Percentiles rank a stretch among this genome's conserved stretches.
phyloP scores from a whole-genome alignment of 179 eudicot species.

The Spergularia azorica region DNA sequence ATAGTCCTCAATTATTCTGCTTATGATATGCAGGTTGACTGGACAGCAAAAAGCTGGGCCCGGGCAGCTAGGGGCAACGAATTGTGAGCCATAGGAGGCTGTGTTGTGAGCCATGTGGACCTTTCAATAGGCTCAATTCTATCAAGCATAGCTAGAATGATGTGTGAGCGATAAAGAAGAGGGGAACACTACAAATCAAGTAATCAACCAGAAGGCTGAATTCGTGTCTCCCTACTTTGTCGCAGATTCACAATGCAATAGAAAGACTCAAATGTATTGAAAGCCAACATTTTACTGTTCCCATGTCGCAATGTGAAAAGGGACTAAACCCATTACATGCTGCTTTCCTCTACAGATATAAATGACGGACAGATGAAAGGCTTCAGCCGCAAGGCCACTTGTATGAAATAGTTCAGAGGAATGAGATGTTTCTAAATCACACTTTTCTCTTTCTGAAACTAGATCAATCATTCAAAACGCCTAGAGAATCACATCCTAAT shows the following conservation, averaged over 20 bases:
- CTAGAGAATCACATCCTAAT: not conserved
- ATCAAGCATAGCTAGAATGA: not conserved
- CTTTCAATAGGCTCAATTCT: not conserved
- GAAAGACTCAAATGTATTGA: not conserved
- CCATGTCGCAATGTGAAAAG: not conserved
- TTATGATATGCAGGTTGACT: not conserved
- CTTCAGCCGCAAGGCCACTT: not conserved
- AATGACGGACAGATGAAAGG: not conserved
- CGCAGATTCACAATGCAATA: not conserved
- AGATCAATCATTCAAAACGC: slow-evolving; percentile 5
- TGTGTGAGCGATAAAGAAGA: not conserved
- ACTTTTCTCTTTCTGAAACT: not conserved
- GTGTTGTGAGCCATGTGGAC: not conserved
- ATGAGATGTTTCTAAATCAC: not conserved
- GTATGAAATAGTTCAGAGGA: not conserved
- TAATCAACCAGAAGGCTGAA: not conserved
- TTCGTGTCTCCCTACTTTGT: not conserved
- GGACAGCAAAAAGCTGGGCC: not conserved
- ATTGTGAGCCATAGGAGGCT: not conserved
- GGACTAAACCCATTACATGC: not conserved
- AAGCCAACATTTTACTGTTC: not conserved
- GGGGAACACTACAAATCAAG: not conserved
- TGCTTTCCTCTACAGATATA: not conserved
- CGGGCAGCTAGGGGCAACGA: not conserved
- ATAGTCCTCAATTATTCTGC: not conserved